phyloP scores from a whole-genome alignment of 495 filamentous ascomycete genomes.

The Achaetomiella virescens region DNA sequence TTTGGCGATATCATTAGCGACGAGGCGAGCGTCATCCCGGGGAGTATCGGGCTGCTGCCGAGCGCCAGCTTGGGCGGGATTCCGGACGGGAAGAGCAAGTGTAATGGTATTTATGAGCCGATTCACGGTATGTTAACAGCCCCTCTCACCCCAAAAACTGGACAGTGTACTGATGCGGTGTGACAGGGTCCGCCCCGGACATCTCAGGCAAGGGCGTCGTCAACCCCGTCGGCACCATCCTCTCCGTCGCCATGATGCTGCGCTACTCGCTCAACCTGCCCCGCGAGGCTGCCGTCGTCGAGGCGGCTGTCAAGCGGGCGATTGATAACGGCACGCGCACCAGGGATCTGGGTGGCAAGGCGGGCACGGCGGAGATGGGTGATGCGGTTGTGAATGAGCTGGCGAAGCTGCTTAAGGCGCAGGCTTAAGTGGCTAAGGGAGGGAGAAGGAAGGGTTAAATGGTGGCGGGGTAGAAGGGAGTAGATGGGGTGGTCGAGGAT shows the following conservation, averaged over 20 bases:
- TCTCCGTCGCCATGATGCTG: conserved; percentile 88
- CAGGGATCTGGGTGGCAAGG: conserved; percentile 69
- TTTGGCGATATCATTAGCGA: conserved; percentile 97
- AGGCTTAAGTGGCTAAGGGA: background rate
- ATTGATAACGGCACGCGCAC: conserved; percentile 66
- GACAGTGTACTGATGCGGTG: too few species aligned
- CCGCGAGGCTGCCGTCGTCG: conserved; percentile 63
- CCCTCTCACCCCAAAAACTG: conserved; percentile 2
- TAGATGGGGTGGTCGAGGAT: background rate
- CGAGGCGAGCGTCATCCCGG: conserved; percentile 94
- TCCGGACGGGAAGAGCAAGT: conserved; percentile 67
- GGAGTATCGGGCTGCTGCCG: conserved; percentile 82
- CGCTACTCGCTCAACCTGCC: conserved; percentile 78
- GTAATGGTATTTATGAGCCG: conserved; percentile 92
- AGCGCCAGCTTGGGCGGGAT: conserved; percentile 83
- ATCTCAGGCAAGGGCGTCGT: conserved; percentile 87
- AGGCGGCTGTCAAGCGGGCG: conserved; percentile 71
- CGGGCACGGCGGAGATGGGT: conserved; percentile 70
- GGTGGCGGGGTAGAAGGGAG: background rate
- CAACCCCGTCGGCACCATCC: conserved; percentile 75
- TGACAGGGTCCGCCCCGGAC: conserved; percentile 58
- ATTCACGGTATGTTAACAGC: conserved; percentile 69
- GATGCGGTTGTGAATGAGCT: conserved; percentile 73
- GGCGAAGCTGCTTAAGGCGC: conserved; percentile 45
- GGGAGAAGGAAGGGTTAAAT: too few species aligned